Evolutionary conservation across 2,329 filamentous ascomycete genomes (phyloP).

Genomic region (Thielaviopsis populi): DNA sequence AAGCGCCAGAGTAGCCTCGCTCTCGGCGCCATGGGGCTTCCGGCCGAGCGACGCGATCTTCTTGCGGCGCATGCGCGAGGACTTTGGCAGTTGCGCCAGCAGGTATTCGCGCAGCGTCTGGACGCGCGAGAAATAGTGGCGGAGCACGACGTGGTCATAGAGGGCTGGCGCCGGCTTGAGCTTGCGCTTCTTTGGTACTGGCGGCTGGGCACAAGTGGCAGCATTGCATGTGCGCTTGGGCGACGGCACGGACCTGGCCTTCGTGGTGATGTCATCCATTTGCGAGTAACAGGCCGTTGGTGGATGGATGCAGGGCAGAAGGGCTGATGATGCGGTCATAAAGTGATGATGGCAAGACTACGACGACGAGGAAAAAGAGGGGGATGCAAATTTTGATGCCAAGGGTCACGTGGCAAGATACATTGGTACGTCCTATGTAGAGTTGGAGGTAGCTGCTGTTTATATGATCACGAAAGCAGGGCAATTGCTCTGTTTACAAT

Average conservation of each 20-base stretch:
- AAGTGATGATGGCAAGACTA: too few relatives aligned
- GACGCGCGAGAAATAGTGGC: conserved; percentile 47
- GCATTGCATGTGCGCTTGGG: not conserved
- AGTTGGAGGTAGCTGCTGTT: not conserved
- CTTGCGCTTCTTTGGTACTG: not conserved
- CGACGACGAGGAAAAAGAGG: too few relatives aligned
- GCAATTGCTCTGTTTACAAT: not conserved
- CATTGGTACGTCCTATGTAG: too few relatives aligned
- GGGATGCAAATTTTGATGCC: too few relatives aligned
- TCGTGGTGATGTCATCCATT: not conserved
- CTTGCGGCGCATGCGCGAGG: conserved; percentile 47
- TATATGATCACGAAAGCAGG: not conserved
- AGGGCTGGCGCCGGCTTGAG: not conserved
- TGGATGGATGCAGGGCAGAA: not conserved
- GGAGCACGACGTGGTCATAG: conserved; percentile 6
- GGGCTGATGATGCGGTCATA: not conserved
- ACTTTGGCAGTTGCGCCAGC: conserved; percentile 46
- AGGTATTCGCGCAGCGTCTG: conserved; percentile 57
- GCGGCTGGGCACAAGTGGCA: not conserved
- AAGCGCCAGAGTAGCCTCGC: conserved; percentile 14
- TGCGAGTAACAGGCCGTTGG: not conserved
- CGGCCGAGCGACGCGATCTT: conserved; percentile 38
- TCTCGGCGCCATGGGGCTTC: conserved; percentile 22
- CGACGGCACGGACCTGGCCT: not conserved
- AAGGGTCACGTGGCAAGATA: too few relatives aligned